phyloP scores from a whole-genome alignment of 176 grass and related monocot genomes.

The Aechmea fasciata region DNA sequence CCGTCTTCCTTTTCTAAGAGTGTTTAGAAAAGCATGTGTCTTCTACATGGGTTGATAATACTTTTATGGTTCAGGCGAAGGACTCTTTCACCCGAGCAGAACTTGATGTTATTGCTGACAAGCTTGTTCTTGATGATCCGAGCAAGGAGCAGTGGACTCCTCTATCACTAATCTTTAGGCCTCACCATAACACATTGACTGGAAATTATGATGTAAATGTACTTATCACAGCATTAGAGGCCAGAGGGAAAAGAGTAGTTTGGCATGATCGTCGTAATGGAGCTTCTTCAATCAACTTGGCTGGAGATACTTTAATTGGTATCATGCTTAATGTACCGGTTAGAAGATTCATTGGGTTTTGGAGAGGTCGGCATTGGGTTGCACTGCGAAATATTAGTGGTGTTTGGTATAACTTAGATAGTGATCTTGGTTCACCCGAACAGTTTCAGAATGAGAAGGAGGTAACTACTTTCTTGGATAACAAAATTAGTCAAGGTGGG shows the following conservation, averaged over 20 bases:
- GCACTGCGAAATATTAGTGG: conserved; percentile 48
- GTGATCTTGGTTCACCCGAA: conserved; percentile 51
- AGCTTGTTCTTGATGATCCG: conserved; percentile 49
- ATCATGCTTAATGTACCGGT: conserved; percentile 68
- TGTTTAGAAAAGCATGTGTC: not conserved
- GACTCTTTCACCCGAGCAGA: conserved; percentile 61
- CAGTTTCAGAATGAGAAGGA: conserved; percentile 44
- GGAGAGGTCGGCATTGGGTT: conserved; percentile 71
- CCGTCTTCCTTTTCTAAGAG: no score
- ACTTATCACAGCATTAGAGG: conserved; percentile 56
- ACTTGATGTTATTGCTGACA: conserved; percentile 49
- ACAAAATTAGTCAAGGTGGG: conserved; percentile 40
- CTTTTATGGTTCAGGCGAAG: conserved; percentile 45
- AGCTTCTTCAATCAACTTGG: conserved; percentile 48
- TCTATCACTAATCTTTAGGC: conserved; percentile 60
- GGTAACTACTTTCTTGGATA: conserved; percentile 50
- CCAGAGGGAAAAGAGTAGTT: conserved; percentile 56
- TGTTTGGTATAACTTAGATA: conserved; percentile 85
- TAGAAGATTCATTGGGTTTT: conserved; percentile 47
- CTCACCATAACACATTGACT: conserved; percentile 70
- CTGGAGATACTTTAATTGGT: conserved; percentile 41
- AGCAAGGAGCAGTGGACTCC: conserved; percentile 50
- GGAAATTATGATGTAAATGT: conserved; percentile 97
- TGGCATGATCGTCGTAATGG: conserved; percentile 71
- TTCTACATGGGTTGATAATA: conserved; percentile 14